These are phyloP conservation scores for Wickerhamomyces ciferrii DNA, from an alignment of 805 yeast genomes.

Conservation along the genomic window DNA sequence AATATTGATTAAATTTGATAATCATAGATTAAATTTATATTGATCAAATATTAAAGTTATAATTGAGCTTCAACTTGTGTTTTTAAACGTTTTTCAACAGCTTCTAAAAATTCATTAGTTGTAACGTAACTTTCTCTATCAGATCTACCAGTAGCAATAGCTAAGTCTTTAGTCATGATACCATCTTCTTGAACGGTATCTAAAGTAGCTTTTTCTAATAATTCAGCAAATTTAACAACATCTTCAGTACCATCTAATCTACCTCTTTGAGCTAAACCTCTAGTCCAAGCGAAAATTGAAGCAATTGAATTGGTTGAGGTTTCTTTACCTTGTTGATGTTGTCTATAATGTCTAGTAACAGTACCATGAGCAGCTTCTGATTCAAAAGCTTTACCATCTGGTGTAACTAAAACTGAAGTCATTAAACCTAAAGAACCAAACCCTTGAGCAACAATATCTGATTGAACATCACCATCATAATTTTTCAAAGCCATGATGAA, in stretches of 20 bases:
- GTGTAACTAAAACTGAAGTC: constrained; percentile 80
- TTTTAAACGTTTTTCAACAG: constrained; percentile 59
- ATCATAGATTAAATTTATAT: constrained; percentile 1
- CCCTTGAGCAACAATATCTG: constrained; percentile 84
- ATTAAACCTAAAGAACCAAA: constrained; percentile 80
- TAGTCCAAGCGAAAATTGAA: constrained; percentile 82
- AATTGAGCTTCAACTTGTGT: constrained; percentile 21
- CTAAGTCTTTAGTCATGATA: constrained; percentile 80
- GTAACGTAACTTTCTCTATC: constrained; percentile 61
- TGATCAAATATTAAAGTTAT: background rate
- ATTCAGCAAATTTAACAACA: constrained; percentile 60
- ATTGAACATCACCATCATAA: constrained; percentile 84
- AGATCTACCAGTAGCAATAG: constrained; percentile 62
- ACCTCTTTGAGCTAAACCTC: constrained; percentile 81
- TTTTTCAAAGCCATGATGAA: constrained; percentile 76
- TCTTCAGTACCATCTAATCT: constrained; percentile 67
- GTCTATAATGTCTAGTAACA: constrained; percentile 82
- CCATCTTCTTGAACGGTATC: constrained; percentile 72
- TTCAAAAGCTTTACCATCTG: constrained; percentile 84
- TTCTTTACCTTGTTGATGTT: constrained; percentile 74
- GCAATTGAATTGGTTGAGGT: constrained; percentile 85
- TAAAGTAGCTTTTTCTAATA: constrained; percentile 60
- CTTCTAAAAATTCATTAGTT: constrained; percentile 72
- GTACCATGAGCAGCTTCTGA: constrained; percentile 88
- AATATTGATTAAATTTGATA: background rate